Evolutionary conservation across 1,284 basidiomycete species (phyloP).

Genomic region (Exobasidium rhododendri): DNA sequence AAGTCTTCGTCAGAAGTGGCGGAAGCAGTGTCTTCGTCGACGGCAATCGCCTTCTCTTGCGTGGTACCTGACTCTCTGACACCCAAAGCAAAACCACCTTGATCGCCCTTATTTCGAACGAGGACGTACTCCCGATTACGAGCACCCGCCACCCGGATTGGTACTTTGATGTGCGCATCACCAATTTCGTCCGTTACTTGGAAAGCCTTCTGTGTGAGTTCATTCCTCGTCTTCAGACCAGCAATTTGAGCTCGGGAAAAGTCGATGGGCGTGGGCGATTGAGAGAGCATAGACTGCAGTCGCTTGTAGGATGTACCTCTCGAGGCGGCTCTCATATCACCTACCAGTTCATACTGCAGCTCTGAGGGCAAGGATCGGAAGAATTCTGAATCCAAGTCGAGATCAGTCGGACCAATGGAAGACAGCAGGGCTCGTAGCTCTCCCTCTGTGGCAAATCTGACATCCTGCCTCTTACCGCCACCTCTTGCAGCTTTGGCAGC

Average conservation of each 20-base stretch:
- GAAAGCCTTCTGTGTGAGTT: slow-evolving; percentile 89
- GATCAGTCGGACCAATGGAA: slow-evolving; percentile 46
- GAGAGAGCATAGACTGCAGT: slow-evolving; percentile 81
- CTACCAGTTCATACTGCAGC: slow-evolving; percentile 96
- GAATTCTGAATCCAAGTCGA: slow-evolving; percentile 47
- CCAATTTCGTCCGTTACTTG: slow-evolving; percentile 89
- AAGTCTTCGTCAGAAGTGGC: slow-evolving; percentile 28
- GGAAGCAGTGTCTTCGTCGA: slow-evolving; percentile 55
- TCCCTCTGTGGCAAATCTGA: slow-evolving; percentile 50
- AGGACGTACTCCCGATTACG: slow-evolving; percentile 90
- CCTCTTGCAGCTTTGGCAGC: slow-evolving; percentile 60
- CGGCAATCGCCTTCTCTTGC: slow-evolving; percentile 76
- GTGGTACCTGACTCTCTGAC: slow-evolving; percentile 72
- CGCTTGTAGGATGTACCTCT: slow-evolving; percentile 89
- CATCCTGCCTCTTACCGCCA: slow-evolving; percentile 35
- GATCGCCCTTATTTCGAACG: slow-evolving; percentile 75
- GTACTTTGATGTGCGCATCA: slow-evolving; percentile 75
- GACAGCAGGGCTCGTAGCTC: slow-evolving; percentile 47
- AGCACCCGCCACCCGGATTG: slow-evolving; percentile 90
- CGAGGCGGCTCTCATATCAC: slow-evolving; percentile 87
- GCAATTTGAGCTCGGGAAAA: slow-evolving; percentile 81
- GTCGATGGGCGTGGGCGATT: slow-evolving; percentile 79
- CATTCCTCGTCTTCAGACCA: slow-evolving; percentile 81
- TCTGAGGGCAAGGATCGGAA: slow-evolving; percentile 91
- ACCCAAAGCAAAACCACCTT: slow-evolving; percentile 90